Evolutionary conservation across 192 early-diverging fungal species (phyloP), one percentile per base, ranked within the genome.

Genomic region (Backusella westeae): DNA sequence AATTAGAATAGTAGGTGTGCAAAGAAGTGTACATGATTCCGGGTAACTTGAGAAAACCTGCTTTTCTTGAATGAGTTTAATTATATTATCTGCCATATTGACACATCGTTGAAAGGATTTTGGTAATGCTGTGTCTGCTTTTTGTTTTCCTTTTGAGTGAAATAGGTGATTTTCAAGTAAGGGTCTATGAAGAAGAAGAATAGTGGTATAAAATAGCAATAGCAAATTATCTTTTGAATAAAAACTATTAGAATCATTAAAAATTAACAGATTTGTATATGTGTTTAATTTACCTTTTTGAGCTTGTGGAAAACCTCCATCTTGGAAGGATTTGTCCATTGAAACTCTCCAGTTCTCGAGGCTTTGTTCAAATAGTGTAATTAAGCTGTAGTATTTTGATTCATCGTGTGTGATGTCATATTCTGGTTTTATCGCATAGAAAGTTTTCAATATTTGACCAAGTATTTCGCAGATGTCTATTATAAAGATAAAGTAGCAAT

Each of bases 391-490:
- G 7, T 80, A 81, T 19, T 85, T 79, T 59, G 78, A 77, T 10
- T 76, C 77, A 39, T 78, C 79, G 19, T 73, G 73, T 9, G 77
- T 75, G 26, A 80, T 82, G 36, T 84, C 70, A 21, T 71, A 76
- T 35, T 83, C 80, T 34, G 85, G 79, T 14, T 74, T 84, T 3
- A 85, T 84, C 0, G 84, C 78, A 65, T 89, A 87, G 0, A 89
- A 53, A 26, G 80, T 76, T 12, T 83, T 84, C 12, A 89, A 44
- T 21, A 87, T 78, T 42, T 81, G 70, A 32, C 88, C 88, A 3
- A 87, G 41, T 12, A 89, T 86, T 59, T 84, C 80, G 4, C 82
- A 84, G 42, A 89, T 56, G n/a, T 87, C 86, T 63, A 87, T 81
- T 10, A 81, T 74, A 26, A 84, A 78, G 9, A 84, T 72, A 82